Conservation (phyloP, 495 filamentous ascomycete genomes). For the Daldinia loculata region DNA sequence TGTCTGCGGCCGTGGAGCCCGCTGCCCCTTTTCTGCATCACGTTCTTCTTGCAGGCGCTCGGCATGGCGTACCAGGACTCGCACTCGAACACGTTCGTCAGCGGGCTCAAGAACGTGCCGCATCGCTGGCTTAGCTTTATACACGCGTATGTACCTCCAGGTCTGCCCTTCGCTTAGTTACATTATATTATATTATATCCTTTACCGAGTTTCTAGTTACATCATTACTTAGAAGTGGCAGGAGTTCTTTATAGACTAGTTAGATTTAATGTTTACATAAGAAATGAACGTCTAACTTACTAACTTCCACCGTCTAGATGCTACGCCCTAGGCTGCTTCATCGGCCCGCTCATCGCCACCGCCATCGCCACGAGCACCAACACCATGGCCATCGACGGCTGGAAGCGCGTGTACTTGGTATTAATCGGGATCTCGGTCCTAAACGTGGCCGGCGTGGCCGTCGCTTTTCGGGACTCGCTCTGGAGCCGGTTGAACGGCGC, state of each 20-base stretch:
- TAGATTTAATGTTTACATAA: too few relatives aligned
- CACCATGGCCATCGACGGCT: conserved; percentile 37
- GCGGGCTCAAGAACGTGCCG: conserved; percentile 51
- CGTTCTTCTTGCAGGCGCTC: conserved; percentile 59
- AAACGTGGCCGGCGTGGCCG: conserved; percentile 49
- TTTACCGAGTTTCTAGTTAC: too few relatives aligned
- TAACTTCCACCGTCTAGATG: conserved; percentile 25
- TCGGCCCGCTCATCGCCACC: conserved; percentile 61
- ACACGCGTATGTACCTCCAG: conserved; percentile 48
- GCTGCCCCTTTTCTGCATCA: conserved; percentile 55
- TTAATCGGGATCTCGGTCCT: conserved; percentile 52
- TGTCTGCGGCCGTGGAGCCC: conserved; percentile 59
- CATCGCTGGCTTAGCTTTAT: conserved; percentile 67
- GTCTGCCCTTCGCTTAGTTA: background rate
- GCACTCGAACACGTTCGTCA: conserved; percentile 62
- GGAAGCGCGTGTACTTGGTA: conserved; percentile 58
- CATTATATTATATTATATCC: too few relatives aligned
- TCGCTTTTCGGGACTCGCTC: conserved; percentile 50
- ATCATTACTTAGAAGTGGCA: too few relatives aligned
- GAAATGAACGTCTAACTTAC: too few relatives aligned
- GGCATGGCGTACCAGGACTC: conserved; percentile 65
- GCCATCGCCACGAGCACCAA: conserved; percentile 50
- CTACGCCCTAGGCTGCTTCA: conserved; percentile 62
- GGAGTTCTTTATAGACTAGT: too few relatives aligned
- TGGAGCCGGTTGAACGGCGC: conserved; percentile 21